Percentiles rank a stretch among this genome's conserved stretches.
Evolutionary conservation across 345 rosid species (phyloP).

Genomic region (Passiflora organensis): DNA sequence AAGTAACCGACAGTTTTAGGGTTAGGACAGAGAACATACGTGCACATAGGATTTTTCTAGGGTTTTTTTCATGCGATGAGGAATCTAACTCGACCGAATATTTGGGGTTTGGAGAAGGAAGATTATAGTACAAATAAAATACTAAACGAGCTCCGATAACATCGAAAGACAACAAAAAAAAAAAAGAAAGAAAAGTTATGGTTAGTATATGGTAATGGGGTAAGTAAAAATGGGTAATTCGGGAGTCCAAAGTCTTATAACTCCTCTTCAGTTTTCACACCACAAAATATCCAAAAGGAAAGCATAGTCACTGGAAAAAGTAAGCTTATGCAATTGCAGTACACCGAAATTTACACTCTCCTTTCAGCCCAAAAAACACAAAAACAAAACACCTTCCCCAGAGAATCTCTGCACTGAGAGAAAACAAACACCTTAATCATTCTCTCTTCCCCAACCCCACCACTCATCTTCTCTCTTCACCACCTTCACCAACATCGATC

Average conservation of each 20-base stretch:
- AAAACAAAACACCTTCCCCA: background rate
- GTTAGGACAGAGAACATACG: background rate
- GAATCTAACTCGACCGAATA: too few relatives aligned
- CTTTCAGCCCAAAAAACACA: background rate
- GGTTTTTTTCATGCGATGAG: too few relatives aligned
- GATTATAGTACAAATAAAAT: too few relatives aligned
- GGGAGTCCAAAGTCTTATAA: background rate
- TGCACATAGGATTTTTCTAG: background rate
- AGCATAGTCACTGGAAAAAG: too few relatives aligned
- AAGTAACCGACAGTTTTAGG: constrained; percentile 7
- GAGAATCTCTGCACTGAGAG: constrained; percentile 27
- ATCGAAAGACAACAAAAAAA: too few relatives aligned
- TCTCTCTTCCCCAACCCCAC: background rate
- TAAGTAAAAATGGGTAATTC: background rate
- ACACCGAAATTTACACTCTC: constrained; percentile 7
- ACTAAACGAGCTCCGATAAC: too few relatives aligned
- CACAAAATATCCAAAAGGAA: background rate
- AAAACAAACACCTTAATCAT: background rate
- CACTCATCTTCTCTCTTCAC: background rate
- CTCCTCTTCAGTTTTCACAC: too few relatives aligned
- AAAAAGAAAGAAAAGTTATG: too few relatives aligned
- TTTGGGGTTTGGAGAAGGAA: too few relatives aligned
- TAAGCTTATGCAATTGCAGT: too few relatives aligned
- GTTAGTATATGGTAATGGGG: too few relatives aligned
- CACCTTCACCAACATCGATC: background rate